Conservation (phyloP, 1,139 yeast genomes). For the Dujonia santamariae region DNA sequence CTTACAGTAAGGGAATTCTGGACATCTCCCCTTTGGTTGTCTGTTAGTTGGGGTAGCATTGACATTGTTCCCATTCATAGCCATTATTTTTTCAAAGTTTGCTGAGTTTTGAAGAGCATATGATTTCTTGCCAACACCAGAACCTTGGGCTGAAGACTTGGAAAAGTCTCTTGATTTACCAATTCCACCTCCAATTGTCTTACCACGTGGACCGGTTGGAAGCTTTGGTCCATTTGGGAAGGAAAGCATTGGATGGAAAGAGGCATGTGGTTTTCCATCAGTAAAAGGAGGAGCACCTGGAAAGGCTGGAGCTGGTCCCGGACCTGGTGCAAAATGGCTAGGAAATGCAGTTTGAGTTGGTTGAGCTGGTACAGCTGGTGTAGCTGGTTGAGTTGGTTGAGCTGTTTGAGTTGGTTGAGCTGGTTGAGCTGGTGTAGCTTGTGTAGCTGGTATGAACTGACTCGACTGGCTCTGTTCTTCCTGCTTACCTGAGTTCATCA, state of each 20-base stretch:
- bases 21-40: conserved; percentile 65
- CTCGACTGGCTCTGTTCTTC: conserved; percentile 6
- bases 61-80: conserved; percentile 25
- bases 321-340: conserved; percentile 7
- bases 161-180: conserved; percentile 12
- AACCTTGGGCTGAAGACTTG: conserved; percentile 6
- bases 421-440: conserved; percentile 10
- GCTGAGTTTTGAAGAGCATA: conserved; percentile 35
- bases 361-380: conserved; percentile 17
- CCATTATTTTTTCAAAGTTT: conserved; percentile 41
- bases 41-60: conserved; percentile 24
- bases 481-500: conserved; percentile 16
- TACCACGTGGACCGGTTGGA: conserved; percentile 5
- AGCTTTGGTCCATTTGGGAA: conserved; percentile 20
- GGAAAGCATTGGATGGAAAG: conserved; percentile 8
- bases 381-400: conserved; percentile 13
- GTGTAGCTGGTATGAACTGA: conserved; percentile 9
- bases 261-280: conserved; percentile 4
- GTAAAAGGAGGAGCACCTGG: no score
- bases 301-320: conserved; percentile 1
- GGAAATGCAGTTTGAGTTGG: conserved; percentile 16
- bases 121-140: conserved; percentile 23
- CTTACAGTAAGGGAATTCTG: conserved; percentile 74
- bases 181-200: conserved; percentile 10
- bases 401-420: conserved; percentile 10